These are phyloP conservation scores for Terana coerulea DNA, from an alignment of 768 basidiomycete species.

Conservation along the genomic window DNA sequence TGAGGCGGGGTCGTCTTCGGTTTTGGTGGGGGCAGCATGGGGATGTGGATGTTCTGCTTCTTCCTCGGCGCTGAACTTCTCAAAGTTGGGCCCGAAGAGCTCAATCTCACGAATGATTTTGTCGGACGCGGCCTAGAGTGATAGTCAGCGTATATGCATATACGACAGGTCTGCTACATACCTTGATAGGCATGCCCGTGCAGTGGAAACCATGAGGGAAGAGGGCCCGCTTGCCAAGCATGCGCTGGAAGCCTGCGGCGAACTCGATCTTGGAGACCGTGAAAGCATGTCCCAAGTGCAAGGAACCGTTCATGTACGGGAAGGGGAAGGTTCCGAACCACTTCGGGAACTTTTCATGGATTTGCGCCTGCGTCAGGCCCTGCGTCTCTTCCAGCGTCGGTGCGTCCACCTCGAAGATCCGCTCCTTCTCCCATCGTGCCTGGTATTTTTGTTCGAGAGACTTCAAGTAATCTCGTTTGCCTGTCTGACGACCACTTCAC, in stretches of 20 bases:
- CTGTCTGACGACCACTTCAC: conserved; percentile 84
- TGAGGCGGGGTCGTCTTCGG: conserved; percentile 35
- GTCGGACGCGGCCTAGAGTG: conserved; percentile 82
- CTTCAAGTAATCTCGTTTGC: conserved; percentile 86
- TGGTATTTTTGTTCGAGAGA: conserved; percentile 85
- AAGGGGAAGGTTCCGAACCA: conserved; percentile 97
- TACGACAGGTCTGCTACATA: conserved; percentile 32
- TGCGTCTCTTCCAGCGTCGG: conserved; percentile 64
- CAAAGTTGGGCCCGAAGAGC: conserved; percentile 89
- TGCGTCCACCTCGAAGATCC: conserved; percentile 81
- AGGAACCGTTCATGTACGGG: conserved; percentile 98
- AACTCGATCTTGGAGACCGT: conserved; percentile 99
- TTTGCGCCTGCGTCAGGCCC: conserved; percentile 59
- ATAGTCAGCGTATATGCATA: background rate
- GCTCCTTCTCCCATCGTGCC: conserved; percentile 69
- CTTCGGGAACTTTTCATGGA: conserved; percentile 81
- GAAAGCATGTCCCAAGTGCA: conserved; percentile 97
- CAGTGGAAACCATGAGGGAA: conserved; percentile 99
- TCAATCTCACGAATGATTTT: conserved; percentile 98
- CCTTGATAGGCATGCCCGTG: conserved; percentile 99
- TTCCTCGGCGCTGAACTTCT: conserved; percentile 51
- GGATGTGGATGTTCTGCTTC: conserved; percentile 33
- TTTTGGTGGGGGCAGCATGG: conserved; percentile 36
- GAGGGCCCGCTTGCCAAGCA: conserved; percentile 90
- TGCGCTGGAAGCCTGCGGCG: conserved; percentile 88